Percentiles rank a stretch among this genome's conserved stretches.
These are phyloP conservation scores for Bruguiera sexangula DNA, from an alignment of 345 rosid genomes.

Conservation along the genomic window DNA sequence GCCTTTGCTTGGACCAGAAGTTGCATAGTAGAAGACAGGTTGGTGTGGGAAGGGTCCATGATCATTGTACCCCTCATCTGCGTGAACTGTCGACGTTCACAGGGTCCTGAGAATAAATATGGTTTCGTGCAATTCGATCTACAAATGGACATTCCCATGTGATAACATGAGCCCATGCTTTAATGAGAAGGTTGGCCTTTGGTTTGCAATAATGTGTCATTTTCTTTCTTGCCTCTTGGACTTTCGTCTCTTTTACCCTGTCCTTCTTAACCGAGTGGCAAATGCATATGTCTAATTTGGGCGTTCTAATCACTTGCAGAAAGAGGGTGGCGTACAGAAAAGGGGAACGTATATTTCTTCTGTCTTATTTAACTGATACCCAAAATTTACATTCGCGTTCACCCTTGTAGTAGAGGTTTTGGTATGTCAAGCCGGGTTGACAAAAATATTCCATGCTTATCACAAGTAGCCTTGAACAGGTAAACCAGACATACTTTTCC, in stretches of 20 bases:
- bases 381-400: no score
- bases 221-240: constrained; percentile 16
- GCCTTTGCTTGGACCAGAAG: neutral
- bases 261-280: neutral
- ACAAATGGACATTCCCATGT: constrained; percentile 31
- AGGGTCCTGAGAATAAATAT: neutral
- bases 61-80: neutral
- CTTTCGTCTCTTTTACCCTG: neutral
- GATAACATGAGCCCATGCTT: constrained; percentile 22
- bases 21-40: constrained; percentile 5
- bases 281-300: no score
- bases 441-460: no score
- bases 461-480: no score
- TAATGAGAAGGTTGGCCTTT: constrained; percentile 6
- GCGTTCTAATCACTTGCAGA: no score
- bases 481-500: no score
- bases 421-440: no score
- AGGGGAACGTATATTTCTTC: no score
- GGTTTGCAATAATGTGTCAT: constrained; percentile 13
- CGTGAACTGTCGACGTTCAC: neutral
- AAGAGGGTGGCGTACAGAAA: no score
- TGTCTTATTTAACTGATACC: no score
- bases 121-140: neutral
- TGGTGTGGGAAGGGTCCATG: neutral
- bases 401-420: no score